Evolutionary conservation across 1,284 basidiomycete species (phyloP), one percentile per base, ranked within the genome.

Genomic region (Rhodotorula sp.): DNA sequence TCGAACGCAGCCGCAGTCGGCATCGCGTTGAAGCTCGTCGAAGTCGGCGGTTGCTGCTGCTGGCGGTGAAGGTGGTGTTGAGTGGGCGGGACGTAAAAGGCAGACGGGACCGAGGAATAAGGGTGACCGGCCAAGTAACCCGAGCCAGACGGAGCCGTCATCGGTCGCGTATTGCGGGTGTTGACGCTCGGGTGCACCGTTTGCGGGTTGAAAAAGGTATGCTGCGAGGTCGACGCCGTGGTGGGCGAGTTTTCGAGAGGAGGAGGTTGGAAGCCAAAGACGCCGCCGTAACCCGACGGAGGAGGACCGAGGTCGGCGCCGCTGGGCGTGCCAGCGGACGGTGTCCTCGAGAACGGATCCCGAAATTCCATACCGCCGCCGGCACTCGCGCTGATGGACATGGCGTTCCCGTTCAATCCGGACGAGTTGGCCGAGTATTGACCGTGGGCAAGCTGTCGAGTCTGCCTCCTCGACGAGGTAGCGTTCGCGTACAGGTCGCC

Each of bases 141-240:
- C 62, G 21, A 58, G 5, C 67, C 64, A 15, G 73, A 72, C 3
- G 75, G 75, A 1, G 75, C 75, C 12, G 75, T 76, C 73, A 76
- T 72, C 16, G 75, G 75, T 12, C 75, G 68, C 14, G 75, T 75
- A 55, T 76, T 76, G 61, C 71, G 67, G 6, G 68, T 28, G 69
- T 76, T 76, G 68, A 69, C 75, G 47, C 56, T 69, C 38, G 67
- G 72, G 54, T 69, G 19, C 14, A 63, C 38, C 12, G 54, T 56
- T 19, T 66, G 65, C 4, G 69, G 67, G 56, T 71, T 60, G 63
- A 59, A 71, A 67, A 66, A 73, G 6, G 61, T 28, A 49, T 69
- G 66, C 6, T 63, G 47, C 26, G 54, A 28, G 2, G 54, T 26
- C 15, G 8, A n/a, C 26, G 54, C 26, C 18, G 14, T 12, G 12